Conservation (phyloP, 2,329 filamentous ascomycete genomes). For the Capronia coronata region DNA sequence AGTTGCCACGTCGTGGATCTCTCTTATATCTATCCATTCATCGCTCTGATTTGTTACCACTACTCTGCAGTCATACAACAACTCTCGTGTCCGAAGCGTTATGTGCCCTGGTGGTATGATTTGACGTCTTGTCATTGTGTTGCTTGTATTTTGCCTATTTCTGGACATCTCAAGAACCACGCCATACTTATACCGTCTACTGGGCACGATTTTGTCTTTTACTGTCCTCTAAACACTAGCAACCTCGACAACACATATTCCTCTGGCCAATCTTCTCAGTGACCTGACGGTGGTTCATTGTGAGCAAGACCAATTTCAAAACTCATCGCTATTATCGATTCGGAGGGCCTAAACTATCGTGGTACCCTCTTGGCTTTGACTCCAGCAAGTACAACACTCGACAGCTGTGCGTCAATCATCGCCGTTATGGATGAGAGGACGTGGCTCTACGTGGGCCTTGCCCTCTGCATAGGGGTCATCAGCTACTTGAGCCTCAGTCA, state of each 20-base stretch:
- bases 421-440: conserved; percentile 12
- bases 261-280: conserved; percentile 1
- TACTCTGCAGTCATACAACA: background rate
- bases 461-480: conserved; percentile 14
- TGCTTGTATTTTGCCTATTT: conserved; percentile 13
- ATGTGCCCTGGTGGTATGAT: conserved; percentile 8
- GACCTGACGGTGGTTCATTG: background rate
- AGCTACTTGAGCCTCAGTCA: conserved; percentile 30
- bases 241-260: too few relatives aligned
- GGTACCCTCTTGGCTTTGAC: too few relatives aligned
- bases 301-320: too few relatives aligned
- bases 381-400: too few relatives aligned
- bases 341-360: too few relatives aligned
- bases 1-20: conserved; percentile 4
- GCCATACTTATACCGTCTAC: conserved; percentile 10
- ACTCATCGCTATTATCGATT: too few relatives aligned
- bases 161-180: conserved; percentile 9
- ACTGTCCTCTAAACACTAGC: background rate
- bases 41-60: background rate
- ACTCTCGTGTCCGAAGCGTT: background rate
- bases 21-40: background rate
- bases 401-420: conserved; percentile 1
- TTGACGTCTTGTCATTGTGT: conserved; percentile 10
- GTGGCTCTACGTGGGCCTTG: conserved; percentile 19
- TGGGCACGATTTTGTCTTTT: background rate